Conservation (phyloP, 441 rosid genomes). For the Euphorbia celastroides region DNA sequence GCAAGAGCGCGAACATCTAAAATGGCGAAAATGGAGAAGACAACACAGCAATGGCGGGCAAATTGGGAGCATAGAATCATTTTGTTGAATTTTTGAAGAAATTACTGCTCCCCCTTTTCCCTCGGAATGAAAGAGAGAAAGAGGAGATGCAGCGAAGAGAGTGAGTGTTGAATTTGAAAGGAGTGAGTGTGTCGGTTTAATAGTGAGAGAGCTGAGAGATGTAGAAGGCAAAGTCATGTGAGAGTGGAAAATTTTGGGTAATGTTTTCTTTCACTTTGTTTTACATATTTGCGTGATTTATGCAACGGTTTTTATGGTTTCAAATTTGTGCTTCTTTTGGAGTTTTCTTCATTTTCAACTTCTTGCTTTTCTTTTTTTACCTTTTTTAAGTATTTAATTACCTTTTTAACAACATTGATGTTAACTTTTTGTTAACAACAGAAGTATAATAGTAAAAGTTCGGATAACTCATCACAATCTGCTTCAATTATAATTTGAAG, state of each 20-base stretch:
- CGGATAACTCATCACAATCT: no score
- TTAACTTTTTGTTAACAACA: no score
- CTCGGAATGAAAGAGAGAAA: slow-evolving; percentile 13
- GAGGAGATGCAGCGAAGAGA: background rate
- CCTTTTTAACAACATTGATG: no score
- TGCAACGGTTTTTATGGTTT: slow-evolving; percentile 35
- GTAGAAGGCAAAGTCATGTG: slow-evolving; percentile 30
- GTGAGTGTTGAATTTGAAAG: background rate
- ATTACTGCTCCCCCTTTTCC: slow-evolving; percentile 13
- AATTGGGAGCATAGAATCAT: slow-evolving; percentile 12
- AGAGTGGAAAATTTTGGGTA: slow-evolving; percentile 14
- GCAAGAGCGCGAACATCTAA: slow-evolving; percentile 15
- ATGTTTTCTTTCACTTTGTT: background rate
- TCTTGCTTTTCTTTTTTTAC: background rate
- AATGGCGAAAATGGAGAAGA: slow-evolving; percentile 27
- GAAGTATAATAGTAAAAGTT: no score
- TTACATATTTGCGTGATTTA: slow-evolving; percentile 37
- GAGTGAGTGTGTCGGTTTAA: background rate
- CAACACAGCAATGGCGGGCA: slow-evolving; percentile 12
- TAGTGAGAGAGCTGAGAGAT: slow-evolving; percentile 2
- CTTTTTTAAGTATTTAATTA: no score
- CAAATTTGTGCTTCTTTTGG: slow-evolving; percentile 13
- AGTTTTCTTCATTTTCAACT: slow-evolving; percentile 1
- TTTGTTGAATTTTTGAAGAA: slow-evolving; percentile 16
- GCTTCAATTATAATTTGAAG: no score